phyloP scores from a whole-genome alignment of 129 eudicot genomes.

The Gnaphalium uliginosum region DNA sequence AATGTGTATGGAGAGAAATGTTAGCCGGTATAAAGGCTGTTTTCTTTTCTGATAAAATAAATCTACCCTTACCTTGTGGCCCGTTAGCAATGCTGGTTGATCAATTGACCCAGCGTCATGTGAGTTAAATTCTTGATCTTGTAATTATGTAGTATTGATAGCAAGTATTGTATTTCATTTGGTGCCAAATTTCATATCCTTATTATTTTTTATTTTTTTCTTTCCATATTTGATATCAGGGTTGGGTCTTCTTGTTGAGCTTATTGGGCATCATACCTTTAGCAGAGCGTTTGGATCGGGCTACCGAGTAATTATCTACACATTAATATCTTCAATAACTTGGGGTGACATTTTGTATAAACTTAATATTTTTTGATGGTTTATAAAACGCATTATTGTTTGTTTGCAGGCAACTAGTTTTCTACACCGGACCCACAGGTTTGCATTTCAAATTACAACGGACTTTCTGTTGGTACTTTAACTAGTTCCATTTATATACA shows the following conservation, averaged over 20 bases:
- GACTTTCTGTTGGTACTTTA: neutral
- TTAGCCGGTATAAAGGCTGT: constrained; percentile 44
- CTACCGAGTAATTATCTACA: constrained; percentile 71
- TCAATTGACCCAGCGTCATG: constrained; percentile 45
- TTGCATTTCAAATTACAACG: constrained; percentile 4
- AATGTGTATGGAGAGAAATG: constrained; percentile 31
- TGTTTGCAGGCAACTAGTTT: constrained; percentile 59
- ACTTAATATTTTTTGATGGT: neutral
- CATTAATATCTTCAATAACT: constrained; percentile 9
- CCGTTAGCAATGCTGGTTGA: constrained; percentile 64
- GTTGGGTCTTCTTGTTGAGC: constrained; percentile 87
- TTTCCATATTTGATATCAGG: constrained; percentile 39
- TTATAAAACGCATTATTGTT: neutral
- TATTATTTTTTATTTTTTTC: too few species aligned
- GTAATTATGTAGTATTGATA: neutral
- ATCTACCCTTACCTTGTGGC: constrained; percentile 64
- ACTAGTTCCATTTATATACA: neutral
- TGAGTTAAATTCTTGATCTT: constrained; percentile 34
- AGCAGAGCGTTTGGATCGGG: constrained; percentile 91
- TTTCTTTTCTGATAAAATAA: constrained; percentile 57
- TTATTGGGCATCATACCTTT: constrained; percentile 89
- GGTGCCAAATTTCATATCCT: neutral
- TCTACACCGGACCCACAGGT: constrained; percentile 72
- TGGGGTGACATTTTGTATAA: neutral
- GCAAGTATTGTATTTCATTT: neutral